A percentile compares a stretch with the other conserved stretches of the same genome.
Conservation (phyloP, 2,329 filamentous ascomycete genomes). For the Alternaria hordeiaustralica region DNA sequence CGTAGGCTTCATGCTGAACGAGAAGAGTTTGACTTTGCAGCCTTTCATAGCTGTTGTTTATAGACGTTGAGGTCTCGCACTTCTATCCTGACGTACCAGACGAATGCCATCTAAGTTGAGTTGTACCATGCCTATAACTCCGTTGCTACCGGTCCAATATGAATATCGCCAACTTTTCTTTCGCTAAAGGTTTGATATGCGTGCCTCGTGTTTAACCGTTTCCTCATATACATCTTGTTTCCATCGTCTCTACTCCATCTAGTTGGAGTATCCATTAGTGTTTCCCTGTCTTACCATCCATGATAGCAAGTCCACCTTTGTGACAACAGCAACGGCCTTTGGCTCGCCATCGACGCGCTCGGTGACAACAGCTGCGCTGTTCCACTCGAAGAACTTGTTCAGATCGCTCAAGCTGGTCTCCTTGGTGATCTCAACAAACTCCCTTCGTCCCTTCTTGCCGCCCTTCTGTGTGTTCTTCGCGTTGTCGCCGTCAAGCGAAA, state of each 20-base stretch:
- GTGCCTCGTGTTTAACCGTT: background rate
- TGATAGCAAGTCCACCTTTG: constrained; percentile 92
- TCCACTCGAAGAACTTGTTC: constrained; percentile 97
- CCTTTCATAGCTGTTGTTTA: background rate
- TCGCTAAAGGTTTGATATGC: background rate
- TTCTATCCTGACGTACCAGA: background rate
- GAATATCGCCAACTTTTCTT: background rate
- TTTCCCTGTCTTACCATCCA: constrained; percentile 73
- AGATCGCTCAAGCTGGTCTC: constrained; percentile 84
- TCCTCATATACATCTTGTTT: background rate
- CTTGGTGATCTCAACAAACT: constrained; percentile 92
- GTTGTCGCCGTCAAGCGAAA: constrained; percentile 38
- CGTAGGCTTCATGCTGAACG: background rate
- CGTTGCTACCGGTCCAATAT: background rate
- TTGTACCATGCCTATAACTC: background rate
- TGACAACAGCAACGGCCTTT: constrained; percentile 88
- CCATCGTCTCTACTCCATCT: background rate
- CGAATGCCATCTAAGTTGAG: background rate
- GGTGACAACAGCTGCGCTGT: constrained; percentile 92
- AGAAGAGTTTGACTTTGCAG: background rate
- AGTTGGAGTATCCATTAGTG: constrained; percentile 7
- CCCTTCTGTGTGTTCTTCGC: constrained; percentile 22
- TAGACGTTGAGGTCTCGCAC: constrained; percentile 13
- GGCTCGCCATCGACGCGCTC: constrained; percentile 68
- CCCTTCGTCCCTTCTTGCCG: constrained; percentile 51